phyloP scores from a whole-genome alignment of 192 early-diverging fungal genomes.

The Dimargaris verticillata region DNA sequence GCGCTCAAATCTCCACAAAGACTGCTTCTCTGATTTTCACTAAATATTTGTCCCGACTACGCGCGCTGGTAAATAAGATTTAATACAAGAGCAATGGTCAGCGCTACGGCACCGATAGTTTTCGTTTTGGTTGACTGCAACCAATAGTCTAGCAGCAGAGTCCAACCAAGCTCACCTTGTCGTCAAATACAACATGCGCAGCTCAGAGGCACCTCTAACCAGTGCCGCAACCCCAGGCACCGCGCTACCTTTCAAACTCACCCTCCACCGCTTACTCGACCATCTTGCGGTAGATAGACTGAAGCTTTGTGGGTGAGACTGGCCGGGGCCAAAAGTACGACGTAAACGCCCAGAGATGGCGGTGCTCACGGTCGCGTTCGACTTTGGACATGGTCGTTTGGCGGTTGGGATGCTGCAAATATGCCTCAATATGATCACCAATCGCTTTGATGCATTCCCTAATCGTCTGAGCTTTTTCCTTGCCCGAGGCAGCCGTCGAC shows the following conservation, averaged over 20 bases:
- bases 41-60: no score
- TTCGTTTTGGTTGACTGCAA: no score
- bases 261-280: not conserved
- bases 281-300: slow-evolving; percentile 10
- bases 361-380: slow-evolving; percentile 21
- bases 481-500: slow-evolving; percentile 24
- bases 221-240: not conserved
- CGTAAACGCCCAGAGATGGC: slow-evolving; percentile 53
- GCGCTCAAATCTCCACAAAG: no score
- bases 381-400: slow-evolving; percentile 18
- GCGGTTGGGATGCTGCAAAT: slow-evolving; percentile 15
- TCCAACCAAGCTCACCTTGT: no score
- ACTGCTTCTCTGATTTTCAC: no score
- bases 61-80: no score
- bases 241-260: not conserved
- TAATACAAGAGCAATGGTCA: no score
- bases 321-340: slow-evolving; percentile 47
- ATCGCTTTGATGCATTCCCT: slow-evolving; percentile 37
- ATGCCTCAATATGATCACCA: slow-evolving; percentile 29
- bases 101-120: no score
- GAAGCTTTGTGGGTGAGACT: slow-evolving; percentile 32
- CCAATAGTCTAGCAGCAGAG: no score
- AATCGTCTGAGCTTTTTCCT: slow-evolving; percentile 33
- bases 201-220: not conserved
- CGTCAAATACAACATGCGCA: not conserved